These are phyloP conservation scores for Exobasidium cylindrosporum DNA, from an alignment of 1,284 basidiomycete species.

Conservation along the genomic window DNA sequence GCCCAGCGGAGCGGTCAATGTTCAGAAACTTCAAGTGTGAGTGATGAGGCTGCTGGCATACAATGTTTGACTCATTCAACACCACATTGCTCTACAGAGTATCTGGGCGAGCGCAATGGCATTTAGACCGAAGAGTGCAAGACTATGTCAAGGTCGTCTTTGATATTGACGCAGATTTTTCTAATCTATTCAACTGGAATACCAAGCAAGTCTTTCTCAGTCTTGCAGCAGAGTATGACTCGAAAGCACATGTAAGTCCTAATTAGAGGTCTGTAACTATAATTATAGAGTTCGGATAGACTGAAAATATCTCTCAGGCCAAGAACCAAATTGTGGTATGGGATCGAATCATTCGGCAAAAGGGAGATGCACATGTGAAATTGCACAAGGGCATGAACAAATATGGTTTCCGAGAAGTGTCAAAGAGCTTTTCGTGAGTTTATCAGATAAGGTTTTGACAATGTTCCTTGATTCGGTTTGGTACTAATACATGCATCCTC, in stretches of 20 bases:
- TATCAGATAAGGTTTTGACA: neutral
- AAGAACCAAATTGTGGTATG: slow-evolving; percentile 82
- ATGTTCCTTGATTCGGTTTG: neutral
- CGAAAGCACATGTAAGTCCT: slow-evolving; percentile 32
- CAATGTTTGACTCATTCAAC: neutral
- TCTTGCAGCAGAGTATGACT: slow-evolving; percentile 32
- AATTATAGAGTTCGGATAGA: neutral
- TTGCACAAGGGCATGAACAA: slow-evolving; percentile 70
- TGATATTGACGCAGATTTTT: slow-evolving; percentile 63
- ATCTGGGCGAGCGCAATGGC: slow-evolving; percentile 29
- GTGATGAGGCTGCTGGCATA: slow-evolving; percentile 21
- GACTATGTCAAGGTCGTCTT: slow-evolving; percentile 38
- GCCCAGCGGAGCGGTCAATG: slow-evolving; percentile 62
- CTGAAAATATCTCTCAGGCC: slow-evolving; percentile 60
- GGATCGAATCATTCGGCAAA: slow-evolving; percentile 79
- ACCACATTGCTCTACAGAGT: slow-evolving; percentile 21
- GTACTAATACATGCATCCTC: slow-evolving; percentile 3
- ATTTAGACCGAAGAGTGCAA: slow-evolving; percentile 39
- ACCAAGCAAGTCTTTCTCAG: slow-evolving; percentile 82
- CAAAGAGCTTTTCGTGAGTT: slow-evolving; percentile 73
- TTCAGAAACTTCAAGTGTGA: slow-evolving; percentile 68
- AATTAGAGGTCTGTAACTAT: no score
- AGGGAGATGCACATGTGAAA: slow-evolving; percentile 70
- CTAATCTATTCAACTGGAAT: slow-evolving; percentile 84
- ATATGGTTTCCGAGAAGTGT: slow-evolving; percentile 75